Base-by-base conservation (phyloP, 352 stramenopile genomes). In the Hyaloperonospora brassicae region DNA sequence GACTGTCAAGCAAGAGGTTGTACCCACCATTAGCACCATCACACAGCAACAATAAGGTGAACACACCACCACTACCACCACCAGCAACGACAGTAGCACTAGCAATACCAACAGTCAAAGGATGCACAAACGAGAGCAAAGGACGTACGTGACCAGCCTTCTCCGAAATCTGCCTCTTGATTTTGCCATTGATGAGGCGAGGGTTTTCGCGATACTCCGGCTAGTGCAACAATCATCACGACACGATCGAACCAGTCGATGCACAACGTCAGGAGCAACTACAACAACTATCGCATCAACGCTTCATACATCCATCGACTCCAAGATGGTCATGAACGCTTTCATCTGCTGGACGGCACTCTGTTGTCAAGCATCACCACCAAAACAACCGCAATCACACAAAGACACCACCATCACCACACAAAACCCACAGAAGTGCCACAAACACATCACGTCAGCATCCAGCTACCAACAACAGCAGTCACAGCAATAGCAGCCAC, bases 311-410 rank as follows among this genome's bases (percentile, higher is more conserved):
- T 93, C 81, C 41, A 85, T 84, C 23, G 70, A 67, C 53, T 93
- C 81, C 40, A 93, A 50, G 44, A 92, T 93, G 45, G 59, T 55
- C 72, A 93, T 76, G 58, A 88, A 89, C 35, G 62, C 52, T 67
- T 93, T 93, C 56, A 93, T 73, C 55, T 93, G 84, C 62, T 93
- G 80, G 40, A 93, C 83, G 17, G 78, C 79, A 59, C 73, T 87
- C 83, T 93, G 36, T 53, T 2, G 9, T 52, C 24, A 4, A 34
- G 27, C 27, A 34, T 34, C 27, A 34, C 4, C 27, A 34, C 4
- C 27, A 34, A 34, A 34, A 34, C 27, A 4, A 34, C 27, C 27
- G 8, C 27, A 17, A 17, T 17, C 17, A 17, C 27, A 34, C 4
- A 9, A 34, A 34, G 8, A 34, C 27, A 34, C 4, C 27, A 34